phyloP scores from a whole-genome alignment of 139 green algal genomes.

The Pleodorina starrii region DNA sequence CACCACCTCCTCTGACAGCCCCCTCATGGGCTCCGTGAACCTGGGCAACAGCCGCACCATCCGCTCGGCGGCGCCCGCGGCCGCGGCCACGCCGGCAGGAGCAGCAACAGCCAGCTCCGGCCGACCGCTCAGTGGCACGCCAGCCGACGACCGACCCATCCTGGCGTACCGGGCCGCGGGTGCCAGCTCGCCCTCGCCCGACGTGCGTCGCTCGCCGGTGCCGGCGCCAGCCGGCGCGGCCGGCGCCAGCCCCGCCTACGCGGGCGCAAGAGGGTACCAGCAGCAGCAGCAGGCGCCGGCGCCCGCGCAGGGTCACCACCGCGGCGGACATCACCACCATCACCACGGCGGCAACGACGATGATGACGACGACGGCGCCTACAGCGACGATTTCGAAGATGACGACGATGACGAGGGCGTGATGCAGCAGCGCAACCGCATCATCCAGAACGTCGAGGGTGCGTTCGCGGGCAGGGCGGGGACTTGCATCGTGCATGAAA shows the following conservation, averaged over 20 bases:
- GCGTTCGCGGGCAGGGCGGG: neutral
- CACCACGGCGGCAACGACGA: neutral
- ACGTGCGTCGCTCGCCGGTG: neutral
- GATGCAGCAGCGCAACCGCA: constrained; percentile 45
- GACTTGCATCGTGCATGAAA: too few relatives aligned
- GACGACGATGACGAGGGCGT: constrained; percentile 40
- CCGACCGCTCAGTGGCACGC: neutral
- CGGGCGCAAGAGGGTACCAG: neutral
- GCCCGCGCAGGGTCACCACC: neutral
- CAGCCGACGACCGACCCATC: neutral
- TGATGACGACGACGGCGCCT: constrained; percentile 35
- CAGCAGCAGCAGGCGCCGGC: neutral
- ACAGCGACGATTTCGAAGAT: constrained; percentile 47
- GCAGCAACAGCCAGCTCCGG: neutral
- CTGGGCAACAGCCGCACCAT: constrained; percentile 20
- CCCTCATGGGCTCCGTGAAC: constrained; percentile 39
- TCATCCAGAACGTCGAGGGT: constrained; percentile 46
- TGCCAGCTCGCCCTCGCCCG: neutral
- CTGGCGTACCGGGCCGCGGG: neutral
- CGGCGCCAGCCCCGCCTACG: neutral
- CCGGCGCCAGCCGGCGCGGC: neutral
- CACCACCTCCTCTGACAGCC: constrained; percentile 39
- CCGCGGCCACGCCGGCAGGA: too few relatives aligned
- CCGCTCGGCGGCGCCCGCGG: neutral
- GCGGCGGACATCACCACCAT: neutral